phyloP scores from a whole-genome alignment of 805 yeast genomes.

The Debaryomyces maramus region DNA sequence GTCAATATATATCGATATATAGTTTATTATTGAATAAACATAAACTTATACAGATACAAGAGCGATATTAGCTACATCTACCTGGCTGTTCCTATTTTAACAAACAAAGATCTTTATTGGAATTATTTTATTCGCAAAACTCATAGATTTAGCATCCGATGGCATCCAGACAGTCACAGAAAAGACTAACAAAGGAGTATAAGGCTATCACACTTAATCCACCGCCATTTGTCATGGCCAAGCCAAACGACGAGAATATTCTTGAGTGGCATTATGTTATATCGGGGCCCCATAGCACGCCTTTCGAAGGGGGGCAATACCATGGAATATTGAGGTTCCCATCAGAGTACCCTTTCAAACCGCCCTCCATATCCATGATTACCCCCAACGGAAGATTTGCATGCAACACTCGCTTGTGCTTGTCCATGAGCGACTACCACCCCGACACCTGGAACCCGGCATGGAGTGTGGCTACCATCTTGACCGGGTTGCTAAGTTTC shows the following conservation, averaged over 20 bases:
- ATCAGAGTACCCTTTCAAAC: slow-evolving; percentile 83
- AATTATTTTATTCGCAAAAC: too few relatives aligned
- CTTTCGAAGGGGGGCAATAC: slow-evolving; percentile 82
- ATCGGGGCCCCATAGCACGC: slow-evolving; percentile 89
- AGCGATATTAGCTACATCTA: too few relatives aligned
- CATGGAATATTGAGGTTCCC: slow-evolving; percentile 88
- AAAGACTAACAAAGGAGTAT: slow-evolving; percentile 74
- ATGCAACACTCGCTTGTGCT: slow-evolving; percentile 77
- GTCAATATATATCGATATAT: too few relatives aligned
- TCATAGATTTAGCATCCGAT: too few relatives aligned
- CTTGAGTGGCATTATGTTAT: slow-evolving; percentile 93
- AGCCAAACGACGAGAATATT: slow-evolving; percentile 84
- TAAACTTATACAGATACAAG: too few relatives aligned
- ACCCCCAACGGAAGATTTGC: slow-evolving; percentile 90
- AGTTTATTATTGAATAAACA: too few relatives aligned
- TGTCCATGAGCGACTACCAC: slow-evolving; percentile 92
- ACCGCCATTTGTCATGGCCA: slow-evolving; percentile 80
- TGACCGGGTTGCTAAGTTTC: slow-evolving; percentile 83
- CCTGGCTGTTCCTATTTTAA: too few relatives aligned
- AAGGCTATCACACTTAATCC: slow-evolving; percentile 75
- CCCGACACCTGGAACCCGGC: slow-evolving; percentile 97
- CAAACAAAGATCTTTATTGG: too few relatives aligned
- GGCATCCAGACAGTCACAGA: slow-evolving; percentile 44
- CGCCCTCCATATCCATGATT: slow-evolving; percentile 84
- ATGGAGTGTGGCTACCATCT: slow-evolving; percentile 88